A percentile compares a stretch with the other conserved stretches of the same genome.
Evolutionary conservation across 2,329 filamentous ascomycete genomes (phyloP).

Genomic region (Leptoxyphium fumago): DNA sequence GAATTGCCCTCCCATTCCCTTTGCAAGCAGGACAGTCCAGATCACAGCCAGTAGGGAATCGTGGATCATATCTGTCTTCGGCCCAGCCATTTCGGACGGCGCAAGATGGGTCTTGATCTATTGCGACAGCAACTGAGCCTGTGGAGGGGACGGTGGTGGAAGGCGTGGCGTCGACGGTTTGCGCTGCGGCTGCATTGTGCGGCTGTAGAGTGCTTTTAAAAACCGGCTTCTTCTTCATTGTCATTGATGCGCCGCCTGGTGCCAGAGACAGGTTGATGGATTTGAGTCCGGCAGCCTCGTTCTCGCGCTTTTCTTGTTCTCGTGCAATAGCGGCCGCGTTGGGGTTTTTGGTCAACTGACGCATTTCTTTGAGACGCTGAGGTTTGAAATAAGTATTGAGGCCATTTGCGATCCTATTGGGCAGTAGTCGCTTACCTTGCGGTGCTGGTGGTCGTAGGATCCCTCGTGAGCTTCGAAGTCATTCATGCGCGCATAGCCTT

Average conservation of each 20-base stretch:
- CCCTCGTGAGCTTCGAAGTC: slow-evolving; percentile 91
- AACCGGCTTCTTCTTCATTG: slow-evolving; percentile 19
- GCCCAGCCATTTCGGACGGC: background rate
- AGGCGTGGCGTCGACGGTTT: background rate
- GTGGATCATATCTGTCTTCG: background rate
- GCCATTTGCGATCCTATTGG: background rate
- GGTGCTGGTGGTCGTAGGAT: slow-evolving; percentile 91
- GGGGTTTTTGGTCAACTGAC: slow-evolving; percentile 63
- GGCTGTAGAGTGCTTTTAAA: slow-evolving; percentile 17
- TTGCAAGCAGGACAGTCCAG: background rate
- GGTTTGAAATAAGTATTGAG: slow-evolving; percentile 2
- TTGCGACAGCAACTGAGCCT: background rate
- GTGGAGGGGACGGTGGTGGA: background rate
- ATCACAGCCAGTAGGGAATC: background rate
- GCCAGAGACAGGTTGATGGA: slow-evolving; percentile 38
- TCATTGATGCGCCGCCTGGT: slow-evolving; percentile 4
- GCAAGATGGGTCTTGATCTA: background rate
- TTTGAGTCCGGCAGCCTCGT: slow-evolving; percentile 46
- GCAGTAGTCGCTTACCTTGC: slow-evolving; percentile 41
- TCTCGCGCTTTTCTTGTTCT: slow-evolving; percentile 41
- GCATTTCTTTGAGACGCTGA: slow-evolving; percentile 67
- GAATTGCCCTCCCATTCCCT: background rate
- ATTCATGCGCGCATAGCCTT: slow-evolving; percentile 88
- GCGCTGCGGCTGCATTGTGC: slow-evolving; percentile 6
- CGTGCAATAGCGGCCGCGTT: slow-evolving; percentile 48